phyloP scores from a whole-genome alignment of 371 early-diverging fungal genomes.

The Rhizopus stolonifer region DNA sequence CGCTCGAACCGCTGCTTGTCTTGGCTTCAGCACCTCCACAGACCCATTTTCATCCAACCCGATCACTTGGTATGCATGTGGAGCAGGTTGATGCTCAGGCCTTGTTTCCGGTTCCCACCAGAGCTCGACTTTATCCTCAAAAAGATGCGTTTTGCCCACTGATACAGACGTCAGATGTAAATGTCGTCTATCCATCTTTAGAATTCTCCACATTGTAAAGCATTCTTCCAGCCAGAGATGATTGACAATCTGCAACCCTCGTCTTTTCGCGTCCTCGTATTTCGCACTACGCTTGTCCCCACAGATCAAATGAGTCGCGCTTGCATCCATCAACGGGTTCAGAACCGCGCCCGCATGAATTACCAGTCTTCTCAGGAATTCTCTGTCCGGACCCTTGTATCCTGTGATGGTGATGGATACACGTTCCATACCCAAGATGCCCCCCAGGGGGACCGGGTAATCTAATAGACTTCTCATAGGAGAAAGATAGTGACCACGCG shows the following conservation, averaged over 20 bases:
- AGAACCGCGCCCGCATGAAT: slow-evolving; percentile 64
- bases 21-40: slow-evolving; percentile 33
- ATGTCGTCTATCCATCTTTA: too few relatives aligned
- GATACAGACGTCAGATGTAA: background rate
- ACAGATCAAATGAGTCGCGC: slow-evolving; percentile 73
- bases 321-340: slow-evolving; percentile 49
- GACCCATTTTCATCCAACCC: slow-evolving; percentile 8
- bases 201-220: slow-evolving; percentile 56
- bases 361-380: slow-evolving; percentile 67
- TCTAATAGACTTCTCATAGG: slow-evolving; percentile 53
- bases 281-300: slow-evolving; percentile 41
- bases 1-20: slow-evolving; percentile 54
- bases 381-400: slow-evolving; percentile 67
- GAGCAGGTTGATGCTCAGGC: background rate
- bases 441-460: slow-evolving; percentile 55
- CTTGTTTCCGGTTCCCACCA: slow-evolving; percentile 21
- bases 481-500: slow-evolving; percentile 28
- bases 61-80: slow-evolving; percentile 10
- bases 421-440: slow-evolving; percentile 52
- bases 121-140: slow-evolving; percentile 11
- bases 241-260: slow-evolving; percentile 55
- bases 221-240: slow-evolving; percentile 89
- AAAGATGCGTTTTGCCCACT: slow-evolving; percentile 30
- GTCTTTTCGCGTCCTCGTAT: background rate
- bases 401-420: slow-evolving; percentile 66